phyloP scores from a whole-genome alignment of 106 monocot species.

The Acanthochlamys bracteata region DNA sequence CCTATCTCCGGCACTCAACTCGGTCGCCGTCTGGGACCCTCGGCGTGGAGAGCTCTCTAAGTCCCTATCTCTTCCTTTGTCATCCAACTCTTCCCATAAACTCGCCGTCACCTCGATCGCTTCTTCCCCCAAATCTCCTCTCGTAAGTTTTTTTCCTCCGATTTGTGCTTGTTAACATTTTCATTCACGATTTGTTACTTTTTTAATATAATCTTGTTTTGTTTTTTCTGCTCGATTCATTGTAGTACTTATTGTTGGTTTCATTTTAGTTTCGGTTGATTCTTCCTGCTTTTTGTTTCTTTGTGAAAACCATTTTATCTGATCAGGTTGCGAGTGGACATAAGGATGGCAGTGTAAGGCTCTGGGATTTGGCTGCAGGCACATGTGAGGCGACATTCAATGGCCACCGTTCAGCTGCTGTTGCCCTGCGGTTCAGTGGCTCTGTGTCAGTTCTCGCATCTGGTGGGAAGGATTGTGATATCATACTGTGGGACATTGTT shows the following conservation, averaged over 20 bases:
- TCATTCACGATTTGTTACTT: no score
- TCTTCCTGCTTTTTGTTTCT: neutral
- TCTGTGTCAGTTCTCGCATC: conserved; percentile 64
- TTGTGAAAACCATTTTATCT: neutral
- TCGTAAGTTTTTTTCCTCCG: neutral
- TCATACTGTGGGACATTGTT: conserved; percentile 89
- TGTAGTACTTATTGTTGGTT: no score
- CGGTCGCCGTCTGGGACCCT: conserved; percentile 60
- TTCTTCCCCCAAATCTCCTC: conserved; percentile 19
- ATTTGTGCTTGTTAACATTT: no score
- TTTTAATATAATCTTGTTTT: neutral
- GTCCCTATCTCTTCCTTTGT: conserved; percentile 19
- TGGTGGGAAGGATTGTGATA: conserved; percentile 84
- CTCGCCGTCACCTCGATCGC: conserved; percentile 43
- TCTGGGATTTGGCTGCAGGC: conserved; percentile 64
- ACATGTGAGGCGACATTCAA: conserved; percentile 73
- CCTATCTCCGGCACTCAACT: conserved; percentile 74
- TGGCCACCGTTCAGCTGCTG: conserved; percentile 75
- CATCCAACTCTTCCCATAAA: conserved; percentile 17
- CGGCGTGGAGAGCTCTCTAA: conserved; percentile 30
- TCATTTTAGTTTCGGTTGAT: no score
- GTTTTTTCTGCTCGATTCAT: no score
- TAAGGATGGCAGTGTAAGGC: conserved; percentile 78
- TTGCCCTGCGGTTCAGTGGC: conserved; percentile 44
- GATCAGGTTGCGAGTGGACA: conserved; percentile 66